Evolutionary conservation across 805 yeast genomes (phyloP).

Genomic region (Wickerhamomyces xylosicus): DNA sequence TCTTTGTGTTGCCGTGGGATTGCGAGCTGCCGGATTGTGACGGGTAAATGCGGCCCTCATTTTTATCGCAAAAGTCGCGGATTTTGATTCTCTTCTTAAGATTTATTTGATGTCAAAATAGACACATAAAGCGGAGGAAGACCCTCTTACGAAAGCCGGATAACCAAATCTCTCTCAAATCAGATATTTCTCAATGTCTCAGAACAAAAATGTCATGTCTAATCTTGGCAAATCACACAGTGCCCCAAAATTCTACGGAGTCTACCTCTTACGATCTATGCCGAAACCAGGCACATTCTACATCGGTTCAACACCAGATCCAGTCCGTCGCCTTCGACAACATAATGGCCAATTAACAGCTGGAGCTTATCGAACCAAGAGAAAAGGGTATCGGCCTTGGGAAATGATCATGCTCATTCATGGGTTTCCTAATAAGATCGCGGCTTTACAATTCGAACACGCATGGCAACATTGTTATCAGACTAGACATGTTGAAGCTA

Average conservation of each 20-base stretch:
- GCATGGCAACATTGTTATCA: slow-evolving; percentile 71
- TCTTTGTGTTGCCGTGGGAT: too few species aligned
- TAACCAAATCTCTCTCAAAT: too few species aligned
- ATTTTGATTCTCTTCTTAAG: too few species aligned
- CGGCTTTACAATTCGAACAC: slow-evolving; percentile 76
- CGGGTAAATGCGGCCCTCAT: too few species aligned
- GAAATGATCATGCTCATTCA: slow-evolving; percentile 49
- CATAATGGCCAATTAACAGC: slow-evolving; percentile 67
- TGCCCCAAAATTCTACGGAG: slow-evolving; percentile 48
- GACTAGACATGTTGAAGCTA: slow-evolving; percentile 45
- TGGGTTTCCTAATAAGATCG: slow-evolving; percentile 60
- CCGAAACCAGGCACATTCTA: slow-evolving; percentile 52
- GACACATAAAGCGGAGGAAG: too few species aligned
- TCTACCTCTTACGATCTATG: slow-evolving; percentile 56
- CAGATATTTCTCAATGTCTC: too few species aligned
- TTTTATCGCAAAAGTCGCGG: too few species aligned
- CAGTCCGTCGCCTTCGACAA: slow-evolving; percentile 52
- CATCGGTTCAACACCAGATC: slow-evolving; percentile 79
- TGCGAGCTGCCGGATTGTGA: too few species aligned
- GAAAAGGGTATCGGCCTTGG: slow-evolving; percentile 62
- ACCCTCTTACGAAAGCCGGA: too few species aligned
- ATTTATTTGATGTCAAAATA: too few species aligned
- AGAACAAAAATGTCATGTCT: too few species aligned
- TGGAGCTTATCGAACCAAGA: slow-evolving; percentile 63
- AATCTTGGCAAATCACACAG: slow-evolving; percentile 3